Conservation (phyloP, 345 rosid species). For the Rhizophora apiculata region DNA sequence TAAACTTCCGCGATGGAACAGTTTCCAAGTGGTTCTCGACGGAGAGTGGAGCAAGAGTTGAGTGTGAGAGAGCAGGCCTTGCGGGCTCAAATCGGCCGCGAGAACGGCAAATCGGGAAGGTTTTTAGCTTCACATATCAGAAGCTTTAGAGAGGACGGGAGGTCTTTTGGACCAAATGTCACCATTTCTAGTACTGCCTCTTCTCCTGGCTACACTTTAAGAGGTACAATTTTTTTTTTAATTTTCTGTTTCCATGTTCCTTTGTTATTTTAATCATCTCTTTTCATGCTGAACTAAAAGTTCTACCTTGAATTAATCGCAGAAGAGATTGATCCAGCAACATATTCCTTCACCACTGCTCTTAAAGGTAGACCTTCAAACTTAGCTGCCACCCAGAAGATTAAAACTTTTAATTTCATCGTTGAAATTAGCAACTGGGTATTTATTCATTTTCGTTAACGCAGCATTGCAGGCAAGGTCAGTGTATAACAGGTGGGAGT, state of each 20-base stretch:
- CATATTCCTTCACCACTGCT: conserved; percentile 86
- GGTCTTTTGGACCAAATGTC: conserved; percentile 55
- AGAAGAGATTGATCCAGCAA: conserved; percentile 92
- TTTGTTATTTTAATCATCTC: background rate
- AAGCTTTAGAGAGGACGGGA: conserved; percentile 69
- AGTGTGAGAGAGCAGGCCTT: conserved; percentile 54
- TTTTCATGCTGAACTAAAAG: background rate
- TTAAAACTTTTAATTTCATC: too few species aligned
- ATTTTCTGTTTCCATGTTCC: too few species aligned
- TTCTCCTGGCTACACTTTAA: conserved; percentile 66
- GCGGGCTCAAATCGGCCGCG: conserved; percentile 47
- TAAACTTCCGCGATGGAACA: conserved; percentile 35
- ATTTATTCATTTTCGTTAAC: background rate
- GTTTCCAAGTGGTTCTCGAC: conserved; percentile 17
- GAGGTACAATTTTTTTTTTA: conserved; percentile 1
- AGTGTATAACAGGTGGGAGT: conserved; percentile 50
- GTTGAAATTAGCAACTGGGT: too few species aligned
- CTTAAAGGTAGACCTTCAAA: conserved; percentile 49
- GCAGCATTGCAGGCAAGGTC: conserved; percentile 87
- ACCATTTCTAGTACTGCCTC: conserved; percentile 88
- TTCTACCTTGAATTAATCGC: conserved; percentile 13
- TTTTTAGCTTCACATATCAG: conserved; percentile 74
- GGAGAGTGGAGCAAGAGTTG: conserved; percentile 39
- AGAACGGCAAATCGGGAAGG: conserved; percentile 50
- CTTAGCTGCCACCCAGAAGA: too few species aligned